These are phyloP conservation scores for Pleurostoma richardsiae DNA, from an alignment of 2,329 filamentous ascomycete genomes.

Conservation along the genomic window DNA sequence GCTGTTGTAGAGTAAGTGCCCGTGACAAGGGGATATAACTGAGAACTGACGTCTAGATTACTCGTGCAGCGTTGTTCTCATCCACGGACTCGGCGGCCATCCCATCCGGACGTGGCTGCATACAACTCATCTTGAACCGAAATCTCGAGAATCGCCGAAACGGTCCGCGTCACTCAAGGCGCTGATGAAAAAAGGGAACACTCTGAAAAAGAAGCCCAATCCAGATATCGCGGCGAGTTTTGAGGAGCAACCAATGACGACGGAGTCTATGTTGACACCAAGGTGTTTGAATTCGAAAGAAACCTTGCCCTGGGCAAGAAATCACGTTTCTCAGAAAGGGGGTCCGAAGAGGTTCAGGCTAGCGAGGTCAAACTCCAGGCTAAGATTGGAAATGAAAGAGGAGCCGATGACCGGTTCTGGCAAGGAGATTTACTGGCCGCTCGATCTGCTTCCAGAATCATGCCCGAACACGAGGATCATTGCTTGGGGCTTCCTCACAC, in stretches of 20 bases:
- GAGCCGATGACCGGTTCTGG: not conserved
- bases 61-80: constrained; percentile 20
- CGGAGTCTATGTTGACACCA: too few species aligned
- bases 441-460: constrained; percentile 21
- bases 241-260: too few species aligned
- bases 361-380: constrained; percentile 6
- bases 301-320: too few species aligned
- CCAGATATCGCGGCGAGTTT: not conserved
- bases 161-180: constrained; percentile 7
- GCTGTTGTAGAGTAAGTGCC: constrained; percentile 21
- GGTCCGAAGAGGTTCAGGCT: not conserved
- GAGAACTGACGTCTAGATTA: not conserved
- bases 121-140: not conserved
- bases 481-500: constrained; percentile 23
- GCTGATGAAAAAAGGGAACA: constrained; percentile 10
- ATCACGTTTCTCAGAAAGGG: not conserved
- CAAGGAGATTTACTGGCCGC: constrained; percentile 20
- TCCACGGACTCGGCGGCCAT: constrained; percentile 24
- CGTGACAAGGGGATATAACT: not conserved
- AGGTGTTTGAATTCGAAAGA: too few species aligned
- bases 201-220: constrained; percentile 2
- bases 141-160: constrained; percentile 3
- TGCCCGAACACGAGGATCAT: constrained; percentile 21
- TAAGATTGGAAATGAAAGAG: constrained; percentile 10
- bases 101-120: constrained; percentile 22